Conservation (phyloP, 176 grass and related monocot species). For the Aegilops bicornis region DNA sequence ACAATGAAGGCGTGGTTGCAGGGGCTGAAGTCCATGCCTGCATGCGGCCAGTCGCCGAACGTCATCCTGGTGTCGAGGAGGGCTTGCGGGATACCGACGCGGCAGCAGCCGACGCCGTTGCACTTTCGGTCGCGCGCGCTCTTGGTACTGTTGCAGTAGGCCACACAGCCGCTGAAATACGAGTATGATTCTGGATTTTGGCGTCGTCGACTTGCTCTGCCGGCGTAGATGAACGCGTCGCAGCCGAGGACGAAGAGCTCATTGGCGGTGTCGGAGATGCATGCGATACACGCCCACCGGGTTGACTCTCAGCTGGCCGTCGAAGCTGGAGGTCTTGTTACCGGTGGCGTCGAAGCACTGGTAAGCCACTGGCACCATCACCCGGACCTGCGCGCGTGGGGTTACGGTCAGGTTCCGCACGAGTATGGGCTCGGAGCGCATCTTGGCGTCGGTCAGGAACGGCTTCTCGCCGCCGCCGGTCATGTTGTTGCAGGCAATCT, state of each 20-base stretch:
- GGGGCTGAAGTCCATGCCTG: background rate
- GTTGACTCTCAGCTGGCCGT: too few species aligned
- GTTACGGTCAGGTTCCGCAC: too few species aligned
- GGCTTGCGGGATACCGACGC: background rate
- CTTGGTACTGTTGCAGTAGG: background rate
- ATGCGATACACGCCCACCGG: background rate
- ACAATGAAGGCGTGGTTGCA: conserved; percentile 11
- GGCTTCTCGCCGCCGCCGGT: too few species aligned
- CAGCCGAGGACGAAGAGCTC: background rate
- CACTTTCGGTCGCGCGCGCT: background rate
- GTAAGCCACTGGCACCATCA: too few species aligned
- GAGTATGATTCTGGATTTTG: too few species aligned
- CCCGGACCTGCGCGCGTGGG: too few species aligned
- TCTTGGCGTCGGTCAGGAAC: too few species aligned
- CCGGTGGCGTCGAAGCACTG: too few species aligned
- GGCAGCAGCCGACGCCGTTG: background rate
- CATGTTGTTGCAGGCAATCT: too few species aligned
- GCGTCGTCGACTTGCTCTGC: background rate
- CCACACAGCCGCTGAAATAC: background rate
- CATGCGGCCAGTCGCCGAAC: background rate
- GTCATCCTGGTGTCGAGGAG: background rate
- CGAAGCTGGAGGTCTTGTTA: too few species aligned
- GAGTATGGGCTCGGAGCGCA: too few species aligned
- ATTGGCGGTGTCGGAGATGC: background rate
- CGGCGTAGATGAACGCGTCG: background rate